Evolutionary conservation across 305 asterid genomes (phyloP), one percentile per base, ranked within the genome.

Genomic region (Solanum hybrid): DNA sequence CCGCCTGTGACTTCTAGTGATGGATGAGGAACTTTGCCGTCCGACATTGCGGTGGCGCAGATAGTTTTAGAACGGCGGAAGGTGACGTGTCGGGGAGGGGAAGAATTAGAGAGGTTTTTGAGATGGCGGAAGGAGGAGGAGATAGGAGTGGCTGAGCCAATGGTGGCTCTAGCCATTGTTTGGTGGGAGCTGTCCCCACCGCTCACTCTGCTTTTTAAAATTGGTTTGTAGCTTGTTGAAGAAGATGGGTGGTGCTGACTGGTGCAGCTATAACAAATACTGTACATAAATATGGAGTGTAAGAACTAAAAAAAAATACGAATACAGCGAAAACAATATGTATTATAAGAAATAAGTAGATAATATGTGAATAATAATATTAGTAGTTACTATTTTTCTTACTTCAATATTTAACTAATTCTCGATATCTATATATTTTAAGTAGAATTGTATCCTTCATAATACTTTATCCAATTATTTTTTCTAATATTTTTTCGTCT

Each of bases 1-100:
- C 99, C 99, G 72, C 98, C 99, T 36, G 91, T 81, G 36, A 97
- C 93, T 92, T 96, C 98, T 37, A 94, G 93, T 20, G 99, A 95
- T 24, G 94, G 95, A 89, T 94, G 99, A 85, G 78, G 90, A 34
- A 82, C 40, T 89, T 86, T 88, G 84, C 88, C 38, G 37, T 78
- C 32, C 31, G 89, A 29, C 9, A 87, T 81, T 78, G 77, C 38
- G 38, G 72, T 29, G 66, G 24, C 13, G 66, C 85, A 16, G 64
- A 5, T 37, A 22, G 64, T 22, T 37, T 37, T 37, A 22, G 82
- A 10, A 88, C 22, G 72, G 90, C 37, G 87, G 79, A 13, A 71
- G 86, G 91, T 35, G 92, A 85, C 91, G 91, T 76, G 73, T 84
- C 79, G 79, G 32, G 88, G 79, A 56, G 90, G 75, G 84, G 85